phyloP scores from a whole-genome alignment of 2,329 filamentous ascomycete genomes.

The Pleomassaria siparia region DNA sequence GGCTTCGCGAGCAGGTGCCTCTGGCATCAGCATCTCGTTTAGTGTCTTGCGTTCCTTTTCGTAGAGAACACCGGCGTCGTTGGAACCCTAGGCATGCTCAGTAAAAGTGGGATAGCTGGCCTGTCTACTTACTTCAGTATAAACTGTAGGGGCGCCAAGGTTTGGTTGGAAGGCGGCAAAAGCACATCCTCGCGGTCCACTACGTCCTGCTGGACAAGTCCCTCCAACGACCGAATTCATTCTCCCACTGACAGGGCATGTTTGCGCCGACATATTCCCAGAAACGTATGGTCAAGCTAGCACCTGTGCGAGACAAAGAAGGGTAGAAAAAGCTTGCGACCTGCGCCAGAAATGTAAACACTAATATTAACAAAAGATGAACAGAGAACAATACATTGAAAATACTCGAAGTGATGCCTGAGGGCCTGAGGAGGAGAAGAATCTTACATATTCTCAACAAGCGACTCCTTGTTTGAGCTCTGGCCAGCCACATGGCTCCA shows the following conservation, averaged over 20 bases:
- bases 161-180: constrained; percentile 25
- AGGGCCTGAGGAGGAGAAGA: background rate
- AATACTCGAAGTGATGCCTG: background rate
- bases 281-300: background rate
- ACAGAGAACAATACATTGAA: constrained; percentile 5
- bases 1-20: constrained; percentile 17
- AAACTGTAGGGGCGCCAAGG: constrained; percentile 11
- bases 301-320: background rate
- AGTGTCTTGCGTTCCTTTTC: constrained; percentile 19
- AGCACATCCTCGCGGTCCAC: constrained; percentile 22
- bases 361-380: constrained; percentile 2
- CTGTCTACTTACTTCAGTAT: constrained; percentile 14
- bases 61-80: constrained; percentile 11
- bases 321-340: constrained; percentile 10
- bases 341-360: constrained; percentile 9
- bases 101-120: background rate
- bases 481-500: constrained; percentile 4
- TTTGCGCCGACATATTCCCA: constrained; percentile 14
- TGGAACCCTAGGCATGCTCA: constrained; percentile 9
- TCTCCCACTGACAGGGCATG: constrained; percentile 16
- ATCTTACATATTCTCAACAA: constrained; percentile 9
- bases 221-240: constrained; percentile 7
- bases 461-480: background rate
- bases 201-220: constrained; percentile 14
- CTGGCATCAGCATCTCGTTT: constrained; percentile 23